Evolutionary conservation across 176 grass and related monocot species (phyloP).

Genomic region (Bolboschoenus planiculmis): DNA sequence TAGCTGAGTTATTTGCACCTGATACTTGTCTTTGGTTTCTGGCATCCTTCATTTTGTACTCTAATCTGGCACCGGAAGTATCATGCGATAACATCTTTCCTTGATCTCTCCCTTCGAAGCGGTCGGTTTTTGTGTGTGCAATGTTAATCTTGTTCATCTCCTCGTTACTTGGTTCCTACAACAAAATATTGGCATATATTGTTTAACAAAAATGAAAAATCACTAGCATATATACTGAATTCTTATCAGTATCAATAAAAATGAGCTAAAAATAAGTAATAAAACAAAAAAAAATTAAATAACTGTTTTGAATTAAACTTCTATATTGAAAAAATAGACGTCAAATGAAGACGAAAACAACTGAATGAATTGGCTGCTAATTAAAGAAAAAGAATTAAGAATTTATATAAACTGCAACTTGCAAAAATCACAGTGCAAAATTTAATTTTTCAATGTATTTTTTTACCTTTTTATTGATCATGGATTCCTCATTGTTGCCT

Average conservation of each 20-base stretch:
- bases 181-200: not conserved
- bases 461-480: not conserved
- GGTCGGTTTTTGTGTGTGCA: not conserved
- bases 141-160: not conserved
- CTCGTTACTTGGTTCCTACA: conserved; percentile 11
- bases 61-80: conserved; percentile 1
- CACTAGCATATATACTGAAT: not conserved
- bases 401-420: not conserved
- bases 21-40: conserved; percentile 24
- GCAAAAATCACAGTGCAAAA: not conserved
- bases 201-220: not conserved
- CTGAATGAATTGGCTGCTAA: not conserved
- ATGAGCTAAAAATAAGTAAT: not conserved
- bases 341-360: not conserved
- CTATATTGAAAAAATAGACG: not conserved
- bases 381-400: not conserved
- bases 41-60: conserved; percentile 1
- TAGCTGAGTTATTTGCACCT: conserved; percentile 59
- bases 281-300: not conserved
- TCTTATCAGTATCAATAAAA: not conserved
- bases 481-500: not conserved
- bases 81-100: conserved; percentile 22
- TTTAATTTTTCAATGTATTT: not conserved
- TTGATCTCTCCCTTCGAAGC: conserved; percentile 14
- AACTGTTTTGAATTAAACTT: not conserved